phyloP scores from a whole-genome alignment of 805 yeast genomes.

The Suhomyces prunicola region DNA sequence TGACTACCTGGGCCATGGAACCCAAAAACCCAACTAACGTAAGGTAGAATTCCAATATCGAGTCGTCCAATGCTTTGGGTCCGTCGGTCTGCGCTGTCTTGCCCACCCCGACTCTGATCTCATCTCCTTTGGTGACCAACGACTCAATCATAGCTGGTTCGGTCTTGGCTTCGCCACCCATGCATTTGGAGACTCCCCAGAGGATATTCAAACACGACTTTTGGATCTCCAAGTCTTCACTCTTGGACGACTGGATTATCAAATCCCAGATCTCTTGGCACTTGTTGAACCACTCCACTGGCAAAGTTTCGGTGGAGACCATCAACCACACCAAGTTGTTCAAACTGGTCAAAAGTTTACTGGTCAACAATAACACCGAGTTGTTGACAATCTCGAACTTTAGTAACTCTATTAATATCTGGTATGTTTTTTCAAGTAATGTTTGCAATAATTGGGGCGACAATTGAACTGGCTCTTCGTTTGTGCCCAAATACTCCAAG shows the following conservation, averaged over 20 bases:
- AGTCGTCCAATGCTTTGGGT: conserved; percentile 1
- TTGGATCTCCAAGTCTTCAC: conserved; percentile 22
- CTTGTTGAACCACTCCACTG: conserved; percentile 38
- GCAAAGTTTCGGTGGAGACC: conserved; percentile 27
- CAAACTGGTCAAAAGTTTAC: conserved; percentile 60
- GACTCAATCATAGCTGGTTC: conserved; percentile 20
- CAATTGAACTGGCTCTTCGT: conserved; percentile 21
- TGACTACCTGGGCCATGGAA: conserved; percentile 45
- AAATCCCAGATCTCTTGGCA: conserved; percentile 31
- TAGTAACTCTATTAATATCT: conserved; percentile 37
- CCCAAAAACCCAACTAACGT: conserved; percentile 54
- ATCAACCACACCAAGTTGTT: conserved; percentile 70
- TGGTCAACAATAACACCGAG: conserved; percentile 37
- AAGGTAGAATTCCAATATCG: conserved; percentile 12
- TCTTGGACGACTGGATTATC: conserved; percentile 8
- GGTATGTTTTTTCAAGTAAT: conserved; percentile 21
- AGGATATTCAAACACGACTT: conserved; percentile 32
- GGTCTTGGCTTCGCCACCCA: conserved; percentile 31
- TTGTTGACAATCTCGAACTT: conserved; percentile 30
- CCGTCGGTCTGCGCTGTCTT: background rate
- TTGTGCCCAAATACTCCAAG: conserved; percentile 52
- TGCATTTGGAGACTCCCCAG: conserved; percentile 37
- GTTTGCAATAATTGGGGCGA: conserved; percentile 15
- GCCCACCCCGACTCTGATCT: conserved; percentile 3
- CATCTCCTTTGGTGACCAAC: conserved; percentile 20